Evolutionary conservation across 129 eudicot genomes (phyloP).

Genomic region (Lonicera japonica): DNA sequence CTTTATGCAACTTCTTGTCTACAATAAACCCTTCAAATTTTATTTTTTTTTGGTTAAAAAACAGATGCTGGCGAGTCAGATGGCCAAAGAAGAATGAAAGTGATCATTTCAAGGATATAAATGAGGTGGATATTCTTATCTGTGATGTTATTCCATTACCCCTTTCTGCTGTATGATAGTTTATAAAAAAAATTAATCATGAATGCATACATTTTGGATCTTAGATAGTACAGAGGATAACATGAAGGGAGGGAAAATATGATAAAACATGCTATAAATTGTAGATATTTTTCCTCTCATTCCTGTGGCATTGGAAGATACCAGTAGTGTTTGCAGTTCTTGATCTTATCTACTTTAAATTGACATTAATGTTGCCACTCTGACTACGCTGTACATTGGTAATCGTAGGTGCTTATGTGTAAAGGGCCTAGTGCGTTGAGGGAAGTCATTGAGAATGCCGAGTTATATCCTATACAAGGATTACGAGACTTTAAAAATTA

Average conservation of each 20-base stretch:
- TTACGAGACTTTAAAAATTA: constrained; percentile 68
- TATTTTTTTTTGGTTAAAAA: constrained; percentile 14
- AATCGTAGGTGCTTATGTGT: constrained; percentile 65
- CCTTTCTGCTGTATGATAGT: background rate
- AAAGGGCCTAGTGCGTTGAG: constrained; percentile 68
- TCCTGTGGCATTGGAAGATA: too few relatives aligned
- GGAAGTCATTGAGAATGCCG: constrained; percentile 70
- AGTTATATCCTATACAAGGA: constrained; percentile 79
- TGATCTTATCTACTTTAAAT: background rate
- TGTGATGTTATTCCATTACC: background rate
- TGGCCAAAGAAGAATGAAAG: constrained; percentile 79
- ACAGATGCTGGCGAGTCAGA: constrained; percentile 90
- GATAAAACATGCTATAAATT: too few relatives aligned
- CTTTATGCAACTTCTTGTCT: constrained; percentile 1
- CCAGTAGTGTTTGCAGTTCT: too few relatives aligned
- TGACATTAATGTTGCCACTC: background rate
- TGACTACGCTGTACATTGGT: constrained; percentile 2
- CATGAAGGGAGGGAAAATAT: too few relatives aligned
- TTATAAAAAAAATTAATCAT: too few relatives aligned
- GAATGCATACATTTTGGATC: too few relatives aligned
- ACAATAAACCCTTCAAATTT: constrained; percentile 1
- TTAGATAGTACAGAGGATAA: too few relatives aligned
- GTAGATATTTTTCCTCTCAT: too few relatives aligned
- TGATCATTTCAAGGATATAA: constrained; percentile 76
- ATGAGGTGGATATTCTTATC: constrained; percentile 53